These are phyloP conservation scores for Diospyros kaki DNA, from an alignment of 148 eudicot genomes.

Conservation along the genomic window DNA sequence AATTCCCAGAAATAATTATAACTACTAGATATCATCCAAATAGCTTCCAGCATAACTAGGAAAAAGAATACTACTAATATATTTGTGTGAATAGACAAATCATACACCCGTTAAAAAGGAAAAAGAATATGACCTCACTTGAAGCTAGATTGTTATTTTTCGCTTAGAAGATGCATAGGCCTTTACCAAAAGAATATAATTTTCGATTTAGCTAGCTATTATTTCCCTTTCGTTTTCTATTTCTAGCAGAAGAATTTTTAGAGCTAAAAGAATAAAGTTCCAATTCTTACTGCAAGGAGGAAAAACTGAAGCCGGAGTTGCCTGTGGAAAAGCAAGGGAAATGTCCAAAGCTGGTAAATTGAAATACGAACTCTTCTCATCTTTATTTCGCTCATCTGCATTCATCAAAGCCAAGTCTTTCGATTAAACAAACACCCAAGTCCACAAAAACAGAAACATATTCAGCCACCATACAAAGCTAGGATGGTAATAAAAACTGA, in stretches of 20 bases:
- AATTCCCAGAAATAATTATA: not conserved
- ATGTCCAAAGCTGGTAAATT: constrained; percentile 73
- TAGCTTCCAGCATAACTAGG: not conserved
- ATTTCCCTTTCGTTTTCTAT: too few species aligned
- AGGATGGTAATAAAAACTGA: too few species aligned
- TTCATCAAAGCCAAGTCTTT: not conserved
- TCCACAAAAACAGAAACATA: too few species aligned
- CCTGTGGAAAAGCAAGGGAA: constrained; percentile 81
- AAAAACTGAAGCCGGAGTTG: constrained; percentile 81
- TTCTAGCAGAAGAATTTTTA: not conserved
- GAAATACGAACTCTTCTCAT: constrained; percentile 45
- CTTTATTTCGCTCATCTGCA: constrained; percentile 44
- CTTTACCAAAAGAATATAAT: too few species aligned
- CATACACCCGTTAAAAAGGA: not conserved
- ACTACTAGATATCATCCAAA: not conserved
- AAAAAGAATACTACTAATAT: too few species aligned
- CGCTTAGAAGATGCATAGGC: too few species aligned
- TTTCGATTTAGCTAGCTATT: too few species aligned
- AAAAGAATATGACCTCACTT: not conserved
- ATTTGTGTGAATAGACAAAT: not conserved
- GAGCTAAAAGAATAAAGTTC: not conserved
- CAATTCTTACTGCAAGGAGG: constrained; percentile 68
- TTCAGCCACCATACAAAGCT: too few species aligned
- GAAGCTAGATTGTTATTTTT: too few species aligned
- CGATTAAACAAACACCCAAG: not conserved